Evolutionary conservation across 495 filamentous ascomycete genomes (phyloP).

Genomic region (Tuber brumale): DNA sequence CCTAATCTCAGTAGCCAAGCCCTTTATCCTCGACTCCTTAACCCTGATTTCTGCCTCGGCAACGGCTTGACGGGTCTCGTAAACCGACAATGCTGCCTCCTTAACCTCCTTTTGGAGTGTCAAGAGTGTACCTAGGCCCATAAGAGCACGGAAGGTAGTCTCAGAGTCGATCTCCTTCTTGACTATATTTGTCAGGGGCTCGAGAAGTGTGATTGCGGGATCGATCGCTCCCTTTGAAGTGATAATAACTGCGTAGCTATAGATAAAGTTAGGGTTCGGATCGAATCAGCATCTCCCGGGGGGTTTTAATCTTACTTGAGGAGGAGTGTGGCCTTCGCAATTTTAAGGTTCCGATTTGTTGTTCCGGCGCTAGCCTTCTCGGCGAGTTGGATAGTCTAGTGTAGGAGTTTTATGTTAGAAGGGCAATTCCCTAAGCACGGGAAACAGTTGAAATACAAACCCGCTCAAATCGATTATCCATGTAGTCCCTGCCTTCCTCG

Average conservation of each 20-base stretch:
- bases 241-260: constrained; percentile 43
- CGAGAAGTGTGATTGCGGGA: constrained; percentile 54
- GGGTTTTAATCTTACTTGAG: constrained; percentile 67
- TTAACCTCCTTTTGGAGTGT: constrained; percentile 49
- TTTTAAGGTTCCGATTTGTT: constrained; percentile 70
- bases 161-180: constrained; percentile 66
- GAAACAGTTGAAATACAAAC: constrained; percentile 20
- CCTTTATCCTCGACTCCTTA: constrained; percentile 54
- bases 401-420: constrained; percentile 8
- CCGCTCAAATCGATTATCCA: constrained; percentile 29
- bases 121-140: constrained; percentile 73
- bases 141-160: constrained; percentile 72
- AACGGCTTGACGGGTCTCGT: constrained; percentile 46
- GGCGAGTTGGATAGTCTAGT: constrained; percentile 30
- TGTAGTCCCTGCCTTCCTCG: constrained; percentile 54
- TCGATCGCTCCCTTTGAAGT: constrained; percentile 47
- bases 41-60: constrained; percentile 45
- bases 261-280: constrained; percentile 1
- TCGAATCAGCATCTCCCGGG: not conserved
- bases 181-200: constrained; percentile 58
- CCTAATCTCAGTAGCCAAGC: constrained; percentile 55
- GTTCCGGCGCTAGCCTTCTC: constrained; percentile 45
- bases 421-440: not conserved
- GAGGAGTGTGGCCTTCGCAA: constrained; percentile 73
- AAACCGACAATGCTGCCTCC: constrained; percentile 48